Base-by-base conservation (phyloP, 139 green algal species). In the Picochlorum costavermella region DNA sequence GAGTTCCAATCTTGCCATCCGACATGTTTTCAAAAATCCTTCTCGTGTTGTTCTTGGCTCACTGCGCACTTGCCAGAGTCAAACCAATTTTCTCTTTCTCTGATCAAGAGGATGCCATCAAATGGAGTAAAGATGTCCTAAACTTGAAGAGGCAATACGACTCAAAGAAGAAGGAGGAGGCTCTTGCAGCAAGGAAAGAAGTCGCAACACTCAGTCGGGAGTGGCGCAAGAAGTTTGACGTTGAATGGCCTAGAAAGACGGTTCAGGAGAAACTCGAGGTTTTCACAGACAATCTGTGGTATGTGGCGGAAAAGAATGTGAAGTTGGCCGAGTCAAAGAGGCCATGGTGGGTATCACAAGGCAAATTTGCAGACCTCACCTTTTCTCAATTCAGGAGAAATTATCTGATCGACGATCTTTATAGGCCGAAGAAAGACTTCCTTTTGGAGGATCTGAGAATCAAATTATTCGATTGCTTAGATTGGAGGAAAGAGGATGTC, bases 361-460 rank as follows among this genome's bases (percentile, higher is more conserved):
- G 23, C 50, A 33, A 59, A n/a, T 59, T 59, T 59, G 50, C 50
- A 23, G 50, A 59, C 8, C 25, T 59, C 17, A 59, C n/a, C 17
- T 30, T 37, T 25, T 30, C 12, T 14, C 17, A 59, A 33, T 59
- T 59, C 28, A 23, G 12, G 14, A 59, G 50, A 30, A 4, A 29
- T 10, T 59, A 59, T 29, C 50, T 59, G 6, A 29, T 59, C 11
- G 23, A 33, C 13, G 25, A 53, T 14, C n/a, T 53, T 20, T 5
- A 23, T 11, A 23, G 16, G 6, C 46, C 46, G 0, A 53, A 14
- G 12, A 23, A 28, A 28, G 46, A 53, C 0, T 23, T 53, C 20
- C 9, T 28, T 14, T 53, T 53, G 46, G 1, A 53, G 6, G 20
- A 53, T 23, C 20, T 53, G 2, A 53, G 12, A 53, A 59, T 59